Evolutionary conservation across 805 yeast species (phyloP).

Genomic region (Lipomyces chichibuensis): DNA sequence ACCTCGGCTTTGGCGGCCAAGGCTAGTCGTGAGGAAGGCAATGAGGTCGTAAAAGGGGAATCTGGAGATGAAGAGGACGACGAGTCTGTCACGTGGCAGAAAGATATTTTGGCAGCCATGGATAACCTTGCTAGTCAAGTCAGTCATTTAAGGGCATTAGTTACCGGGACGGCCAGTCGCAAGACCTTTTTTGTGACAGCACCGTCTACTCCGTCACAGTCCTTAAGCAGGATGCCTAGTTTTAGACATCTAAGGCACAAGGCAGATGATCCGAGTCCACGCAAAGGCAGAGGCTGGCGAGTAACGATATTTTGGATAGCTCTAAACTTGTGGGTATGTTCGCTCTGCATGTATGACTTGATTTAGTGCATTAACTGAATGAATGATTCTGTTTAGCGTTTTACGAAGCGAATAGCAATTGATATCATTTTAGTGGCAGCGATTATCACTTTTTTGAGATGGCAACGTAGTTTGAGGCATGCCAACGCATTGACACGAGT

Average conservation of each 20-base stretch:
- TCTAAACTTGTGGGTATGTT: constrained; percentile 1
- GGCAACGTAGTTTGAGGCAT: constrained; percentile 13
- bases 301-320: not conserved
- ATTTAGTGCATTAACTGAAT: not conserved
- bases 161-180: not conserved
- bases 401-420: constrained; percentile 9
- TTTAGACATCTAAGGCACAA: not conserved
- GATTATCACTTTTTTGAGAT: constrained; percentile 13
- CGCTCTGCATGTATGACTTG: too few species aligned
- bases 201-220: constrained; percentile 21
- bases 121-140: constrained; percentile 10
- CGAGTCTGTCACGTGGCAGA: constrained; percentile 10
- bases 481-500: not conserved
- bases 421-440: constrained; percentile 8
- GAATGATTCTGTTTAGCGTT: not conserved
- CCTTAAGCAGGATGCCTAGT: constrained; percentile 16
- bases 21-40: not conserved
- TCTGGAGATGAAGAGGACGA: constrained; percentile 18
- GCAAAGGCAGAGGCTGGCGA: not conserved
- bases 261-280: not conserved
- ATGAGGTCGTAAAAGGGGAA: constrained; percentile 17
- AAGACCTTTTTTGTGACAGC: constrained; percentile 16
- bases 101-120: constrained; percentile 15
- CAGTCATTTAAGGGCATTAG: constrained; percentile 1
- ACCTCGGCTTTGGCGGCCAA: constrained; percentile 3